These are phyloP conservation scores for Coix lacrymajobi DNA, from an alignment of 176 grass and related monocot genomes.

Conservation along the genomic window DNA sequence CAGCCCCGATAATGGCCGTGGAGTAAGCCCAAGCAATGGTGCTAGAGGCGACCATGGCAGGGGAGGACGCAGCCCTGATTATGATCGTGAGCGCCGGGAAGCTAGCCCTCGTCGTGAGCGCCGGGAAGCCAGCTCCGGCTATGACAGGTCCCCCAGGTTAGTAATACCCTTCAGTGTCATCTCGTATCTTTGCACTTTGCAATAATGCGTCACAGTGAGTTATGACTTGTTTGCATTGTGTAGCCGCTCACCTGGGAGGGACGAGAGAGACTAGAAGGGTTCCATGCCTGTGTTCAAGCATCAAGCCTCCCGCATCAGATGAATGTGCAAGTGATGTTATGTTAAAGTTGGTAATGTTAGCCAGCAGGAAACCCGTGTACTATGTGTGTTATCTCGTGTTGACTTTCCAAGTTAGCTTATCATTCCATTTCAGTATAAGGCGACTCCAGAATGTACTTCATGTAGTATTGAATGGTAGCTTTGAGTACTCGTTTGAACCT, in stretches of 20 bases:
- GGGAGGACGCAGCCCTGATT: constrained; percentile 48
- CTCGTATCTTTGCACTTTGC: neutral
- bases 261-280: constrained; percentile 28
- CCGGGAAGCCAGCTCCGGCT: constrained; percentile 41
- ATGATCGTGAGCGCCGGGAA: constrained; percentile 28
- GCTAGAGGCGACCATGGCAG: neutral
- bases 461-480: neutral
- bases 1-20: constrained; percentile 44
- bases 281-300: neutral
- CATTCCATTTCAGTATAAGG: neutral
- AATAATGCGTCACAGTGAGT: neutral
- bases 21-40: constrained; percentile 29
- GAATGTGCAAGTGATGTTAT: neutral
- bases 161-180: neutral
- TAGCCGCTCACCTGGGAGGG: constrained; percentile 48
- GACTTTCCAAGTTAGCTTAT: neutral
- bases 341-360: constrained; percentile 14
- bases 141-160: constrained; percentile 51
- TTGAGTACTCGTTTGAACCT: neutral
- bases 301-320: neutral
- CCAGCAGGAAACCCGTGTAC: constrained; percentile 15
- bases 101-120: constrained; percentile 32
- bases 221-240: constrained; percentile 11
- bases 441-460: neutral
- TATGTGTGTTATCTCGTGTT: constrained; percentile 22